Evolutionary conservation across 176 grass and related monocot genomes (phyloP).

Genomic region (Thalia dealbata): DNA sequence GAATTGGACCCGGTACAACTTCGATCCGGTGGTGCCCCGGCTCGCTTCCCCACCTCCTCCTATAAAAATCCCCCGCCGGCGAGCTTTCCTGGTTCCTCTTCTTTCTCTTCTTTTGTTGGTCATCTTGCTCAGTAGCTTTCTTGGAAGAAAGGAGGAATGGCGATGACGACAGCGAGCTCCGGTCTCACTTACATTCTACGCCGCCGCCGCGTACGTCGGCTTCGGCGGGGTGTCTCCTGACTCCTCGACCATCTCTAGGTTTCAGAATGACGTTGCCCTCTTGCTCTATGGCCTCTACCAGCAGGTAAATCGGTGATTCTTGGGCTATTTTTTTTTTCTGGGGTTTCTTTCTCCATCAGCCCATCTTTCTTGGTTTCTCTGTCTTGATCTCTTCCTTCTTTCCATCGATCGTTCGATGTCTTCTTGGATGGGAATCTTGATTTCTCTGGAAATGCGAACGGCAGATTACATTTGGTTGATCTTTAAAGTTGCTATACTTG

Average conservation of each 20-base stretch:
- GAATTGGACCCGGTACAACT: too few relatives aligned
- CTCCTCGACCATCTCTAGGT: not conserved
- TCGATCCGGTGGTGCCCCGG: too few relatives aligned
- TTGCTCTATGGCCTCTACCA: constrained; percentile 15
- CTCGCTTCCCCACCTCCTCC: too few relatives aligned
- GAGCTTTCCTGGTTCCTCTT: too few relatives aligned
- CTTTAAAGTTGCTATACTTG: not conserved
- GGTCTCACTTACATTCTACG: constrained; percentile 10
- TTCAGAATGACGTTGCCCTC: constrained; percentile 14
- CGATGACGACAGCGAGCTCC: not conserved
- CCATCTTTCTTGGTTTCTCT: not conserved
- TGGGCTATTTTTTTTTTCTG: not conserved
- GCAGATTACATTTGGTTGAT: not conserved
- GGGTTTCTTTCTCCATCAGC: not conserved
- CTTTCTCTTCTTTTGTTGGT: too few relatives aligned
- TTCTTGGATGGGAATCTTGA: not conserved
- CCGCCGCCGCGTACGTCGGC: constrained; percentile 13
- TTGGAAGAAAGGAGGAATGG: not conserved
- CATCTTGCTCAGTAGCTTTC: too few relatives aligned
- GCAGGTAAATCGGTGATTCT: constrained; percentile 1
- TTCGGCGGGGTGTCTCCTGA: not conserved
- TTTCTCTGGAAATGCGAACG: not conserved
- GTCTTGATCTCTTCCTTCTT: not conserved
- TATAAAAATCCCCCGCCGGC: too few relatives aligned
- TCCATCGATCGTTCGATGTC: not conserved